Evolutionary conservation across 768 basidiomycete genomes (phyloP), one percentile per base, ranked within the genome.

Genomic region (Lyophyllum decastes): DNA sequence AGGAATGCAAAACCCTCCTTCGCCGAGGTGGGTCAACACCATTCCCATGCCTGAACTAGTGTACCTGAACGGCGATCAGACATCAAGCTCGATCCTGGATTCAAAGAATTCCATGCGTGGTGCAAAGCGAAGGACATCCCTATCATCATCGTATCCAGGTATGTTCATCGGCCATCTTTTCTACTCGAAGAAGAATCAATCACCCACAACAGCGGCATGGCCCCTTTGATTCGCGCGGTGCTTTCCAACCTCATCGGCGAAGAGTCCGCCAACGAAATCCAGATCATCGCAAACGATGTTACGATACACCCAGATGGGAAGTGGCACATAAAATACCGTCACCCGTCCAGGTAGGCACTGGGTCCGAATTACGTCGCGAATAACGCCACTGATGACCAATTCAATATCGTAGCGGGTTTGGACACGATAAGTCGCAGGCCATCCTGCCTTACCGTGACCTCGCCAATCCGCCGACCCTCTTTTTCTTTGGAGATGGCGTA

Each of bases 401-500:
- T 47, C n/a, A 27, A 52, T 61, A 38, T 16, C 35, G 9, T 17
- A 94, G 93, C 66, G 86, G 83, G 0, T 98, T 83, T 66, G 97
- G 97, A 0, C 97, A 99, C 70, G 97, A 99, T 74, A 99, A 99
- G 76, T 94, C 91, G 7, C 89, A 88, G 64, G 94, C 96, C 2
- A 98, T 98, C 64, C 76, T 95, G 33, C 95, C 93, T 0, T 99
- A 98, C 74, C 80, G 87, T n/a, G 74, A 78, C 41, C 79, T 95
- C 43, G 64, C 76, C 6, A 69, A 84, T 47, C 85, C 87, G 4
- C 96, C 97, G 2, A 87, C 83, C 1, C 77, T 96, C 10, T 96
- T 99, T 75, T 99, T 97, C 84, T 95, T 97, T 61, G 97, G 97
- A 0, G 97, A 99, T 70, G 97, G 97, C 33, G 97, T 97, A 49